Conservation (phyloP, 345 rosid species). For the Heritiera littoralis region DNA sequence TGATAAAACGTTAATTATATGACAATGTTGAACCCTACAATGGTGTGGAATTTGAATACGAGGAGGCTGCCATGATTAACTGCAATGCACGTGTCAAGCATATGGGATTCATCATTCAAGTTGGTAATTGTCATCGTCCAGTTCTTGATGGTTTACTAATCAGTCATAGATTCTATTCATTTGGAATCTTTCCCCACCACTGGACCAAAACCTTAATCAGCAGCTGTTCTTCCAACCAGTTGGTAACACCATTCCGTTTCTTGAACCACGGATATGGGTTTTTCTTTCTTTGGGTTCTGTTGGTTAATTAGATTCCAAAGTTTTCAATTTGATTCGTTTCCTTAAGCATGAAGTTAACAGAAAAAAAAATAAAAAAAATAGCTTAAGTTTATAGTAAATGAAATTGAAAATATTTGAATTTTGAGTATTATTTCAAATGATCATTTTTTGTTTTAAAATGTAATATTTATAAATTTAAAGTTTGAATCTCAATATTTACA, state of each 20-base stretch:
- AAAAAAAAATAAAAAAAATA: background rate
- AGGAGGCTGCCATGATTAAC: no score
- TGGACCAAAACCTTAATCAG: background rate
- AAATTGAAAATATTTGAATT: no score
- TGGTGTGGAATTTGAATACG: no score
- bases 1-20: no score
- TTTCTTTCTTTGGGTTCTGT: background rate
- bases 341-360: background rate
- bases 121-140: conserved; percentile 44
- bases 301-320: background rate
- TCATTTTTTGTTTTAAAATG: no score
- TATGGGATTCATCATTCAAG: conserved; percentile 37
- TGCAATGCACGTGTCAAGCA: no score
- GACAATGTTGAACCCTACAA: no score
- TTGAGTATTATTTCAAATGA: no score
- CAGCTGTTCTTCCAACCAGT: background rate
- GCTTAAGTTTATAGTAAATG: no score
- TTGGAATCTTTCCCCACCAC: background rate
- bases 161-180: conserved; percentile 30
- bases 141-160: conserved; percentile 41
- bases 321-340: background rate
- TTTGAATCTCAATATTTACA: no score
- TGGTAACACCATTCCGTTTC: background rate
- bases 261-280: no score
- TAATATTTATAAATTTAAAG: no score